These are phyloP conservation scores for Pythium apleroticum DNA, from an alignment of 352 stramenopile species.

Conservation along the genomic window DNA sequence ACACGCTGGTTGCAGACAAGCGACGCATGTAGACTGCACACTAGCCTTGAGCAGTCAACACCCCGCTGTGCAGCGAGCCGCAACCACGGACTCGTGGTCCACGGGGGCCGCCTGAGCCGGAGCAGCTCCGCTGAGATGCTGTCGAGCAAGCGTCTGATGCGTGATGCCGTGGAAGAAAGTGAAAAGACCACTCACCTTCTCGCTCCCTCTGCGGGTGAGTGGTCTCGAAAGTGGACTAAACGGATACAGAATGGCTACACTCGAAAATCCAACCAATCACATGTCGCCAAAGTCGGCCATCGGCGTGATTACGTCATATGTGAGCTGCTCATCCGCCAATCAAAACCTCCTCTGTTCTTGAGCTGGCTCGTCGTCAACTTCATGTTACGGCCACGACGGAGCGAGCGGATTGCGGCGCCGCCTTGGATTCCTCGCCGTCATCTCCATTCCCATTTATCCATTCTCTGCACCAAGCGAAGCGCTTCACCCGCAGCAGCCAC, in stretches of 20 bases:
- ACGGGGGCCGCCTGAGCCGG: no score
- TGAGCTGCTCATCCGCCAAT: neutral
- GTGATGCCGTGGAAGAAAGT: no score
- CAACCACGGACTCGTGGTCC: no score
- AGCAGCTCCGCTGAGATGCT: no score
- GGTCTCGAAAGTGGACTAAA: neutral
- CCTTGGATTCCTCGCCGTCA: neutral
- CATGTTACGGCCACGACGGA: no score
- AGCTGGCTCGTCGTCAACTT: neutral
- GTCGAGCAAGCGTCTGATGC: no score
- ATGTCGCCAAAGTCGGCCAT: neutral
- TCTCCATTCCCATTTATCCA: neutral
- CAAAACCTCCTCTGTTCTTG: neutral
- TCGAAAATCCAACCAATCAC: conserved; percentile 1
- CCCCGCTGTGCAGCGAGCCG: no score
- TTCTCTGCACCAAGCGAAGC: no score
- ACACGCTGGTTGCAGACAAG: no score
- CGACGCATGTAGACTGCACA: no score
- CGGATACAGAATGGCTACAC: neutral
- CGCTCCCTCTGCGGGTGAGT: neutral
- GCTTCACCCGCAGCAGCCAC: neutral
- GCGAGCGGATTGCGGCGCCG: neutral
- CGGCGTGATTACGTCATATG: neutral
- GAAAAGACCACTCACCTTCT: no score
- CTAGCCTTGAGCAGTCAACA: no score